These are phyloP conservation scores for Fusarium udum DNA, from an alignment of 2,329 filamentous ascomycete species.

Conservation along the genomic window DNA sequence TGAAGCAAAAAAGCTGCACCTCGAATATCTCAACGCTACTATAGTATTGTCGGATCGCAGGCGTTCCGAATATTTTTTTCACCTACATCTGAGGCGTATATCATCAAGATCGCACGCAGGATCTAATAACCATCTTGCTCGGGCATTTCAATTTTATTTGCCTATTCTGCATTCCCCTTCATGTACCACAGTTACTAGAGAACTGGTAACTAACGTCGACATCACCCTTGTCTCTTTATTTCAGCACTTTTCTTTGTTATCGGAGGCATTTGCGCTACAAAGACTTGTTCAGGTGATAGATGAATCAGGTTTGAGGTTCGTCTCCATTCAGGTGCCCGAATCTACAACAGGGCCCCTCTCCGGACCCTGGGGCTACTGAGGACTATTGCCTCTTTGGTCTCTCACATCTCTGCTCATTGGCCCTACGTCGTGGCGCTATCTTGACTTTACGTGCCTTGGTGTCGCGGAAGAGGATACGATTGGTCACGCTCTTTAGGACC, in stretches of 20 bases:
- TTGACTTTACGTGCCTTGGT: neutral
- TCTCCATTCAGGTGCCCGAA: too few species aligned
- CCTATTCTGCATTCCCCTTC: neutral
- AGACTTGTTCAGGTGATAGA: neutral
- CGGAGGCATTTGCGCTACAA: neutral
- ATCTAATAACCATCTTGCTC: accelerated
- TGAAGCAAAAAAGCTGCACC: neutral
- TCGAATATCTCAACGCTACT: neutral
- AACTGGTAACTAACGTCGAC: too few species aligned
- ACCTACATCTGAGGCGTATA: neutral
- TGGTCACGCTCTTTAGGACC: neutral
- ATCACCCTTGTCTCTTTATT: neutral
- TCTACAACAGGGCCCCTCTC: too few species aligned
- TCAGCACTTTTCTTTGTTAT: neutral
- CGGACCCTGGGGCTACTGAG: too few species aligned
- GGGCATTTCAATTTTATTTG: neutral
- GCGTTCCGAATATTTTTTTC: too few species aligned
- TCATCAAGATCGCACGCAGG: neutral
- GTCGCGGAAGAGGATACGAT: neutral
- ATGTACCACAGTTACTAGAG: too few species aligned
- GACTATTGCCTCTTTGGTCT: neutral
- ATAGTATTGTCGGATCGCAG: neutral
- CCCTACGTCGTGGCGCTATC: neutral
- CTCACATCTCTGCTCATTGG: neutral
- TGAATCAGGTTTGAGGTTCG: neutral